These are phyloP conservation scores for Botrytis pseudocinerea DNA, from an alignment of 2,329 filamentous ascomycete genomes.

Conservation along the genomic window DNA sequence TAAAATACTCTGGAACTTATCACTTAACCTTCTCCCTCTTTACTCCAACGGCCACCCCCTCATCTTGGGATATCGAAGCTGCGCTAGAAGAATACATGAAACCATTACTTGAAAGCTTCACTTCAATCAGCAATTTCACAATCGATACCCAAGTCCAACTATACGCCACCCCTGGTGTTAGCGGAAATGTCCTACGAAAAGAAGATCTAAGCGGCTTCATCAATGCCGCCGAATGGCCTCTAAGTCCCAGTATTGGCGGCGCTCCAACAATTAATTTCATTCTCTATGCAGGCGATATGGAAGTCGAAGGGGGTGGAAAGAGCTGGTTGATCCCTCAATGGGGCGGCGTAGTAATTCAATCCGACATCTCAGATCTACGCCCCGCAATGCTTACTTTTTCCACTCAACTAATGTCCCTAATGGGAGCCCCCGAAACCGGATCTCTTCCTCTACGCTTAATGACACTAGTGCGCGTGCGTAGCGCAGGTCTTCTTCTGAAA, in stretches of 20 bases:
- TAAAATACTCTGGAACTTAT: conserved; percentile 92
- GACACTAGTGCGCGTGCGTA: conserved; percentile 80
- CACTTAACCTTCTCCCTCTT: conserved; percentile 96
- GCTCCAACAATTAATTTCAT: conserved; percentile 97
- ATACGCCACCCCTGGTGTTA: conserved; percentile 72
- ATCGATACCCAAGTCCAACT: conserved; percentile 95
- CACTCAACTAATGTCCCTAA: conserved; percentile 81
- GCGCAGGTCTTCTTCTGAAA: conserved; percentile 80
- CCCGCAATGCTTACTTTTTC: conserved; percentile 88
- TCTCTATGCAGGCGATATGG: conserved; percentile 72
- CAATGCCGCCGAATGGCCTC: conserved; percentile 95
- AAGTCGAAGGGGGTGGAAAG: conserved; percentile 51
- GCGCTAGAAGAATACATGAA: conserved; percentile 79
- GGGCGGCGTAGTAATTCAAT: conserved; percentile 70
- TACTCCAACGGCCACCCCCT: conserved; percentile 74
- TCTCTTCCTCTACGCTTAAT: conserved; percentile 84
- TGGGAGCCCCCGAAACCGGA: conserved; percentile 80
- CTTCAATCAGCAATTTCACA: conserved; percentile 88
- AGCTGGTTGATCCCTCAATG: conserved; percentile 95
- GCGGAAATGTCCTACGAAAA: conserved; percentile 66
- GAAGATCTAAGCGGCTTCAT: conserved; percentile 93
- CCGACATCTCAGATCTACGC: conserved; percentile 65
- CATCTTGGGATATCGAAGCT: conserved; percentile 85
- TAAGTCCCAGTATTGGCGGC: conserved; percentile 88
- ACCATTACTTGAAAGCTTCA: conserved; percentile 77